Evolutionary conservation across 139 green algal species (phyloP), one percentile per base, ranked within the genome.

Genomic region (Parachlorella kessleri): DNA sequence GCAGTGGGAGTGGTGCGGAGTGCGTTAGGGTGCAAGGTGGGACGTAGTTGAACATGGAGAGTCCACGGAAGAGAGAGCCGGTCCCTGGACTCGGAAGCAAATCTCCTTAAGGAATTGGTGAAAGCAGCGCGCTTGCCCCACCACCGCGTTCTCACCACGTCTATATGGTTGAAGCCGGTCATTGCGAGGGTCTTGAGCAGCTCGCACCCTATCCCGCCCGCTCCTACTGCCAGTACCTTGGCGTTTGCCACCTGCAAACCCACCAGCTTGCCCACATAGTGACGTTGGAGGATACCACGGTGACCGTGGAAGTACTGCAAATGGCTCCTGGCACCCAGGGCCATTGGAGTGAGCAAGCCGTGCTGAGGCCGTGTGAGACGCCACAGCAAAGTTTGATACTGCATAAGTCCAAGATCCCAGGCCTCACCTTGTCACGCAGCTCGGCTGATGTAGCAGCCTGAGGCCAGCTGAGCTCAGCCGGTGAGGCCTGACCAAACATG

Each of bases 121-220:
- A n/a, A n/a, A n/a, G n/a, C n/a, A n/a, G n/a, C n/a, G n/a, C n/a
- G n/a, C n/a, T n/a, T n/a, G n/a, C n/a, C n/a, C n/a, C n/a, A n/a
- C n/a, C n/a, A n/a, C n/a, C n/a, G n/a, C n/a, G 73, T 4, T 14
- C 90, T 82, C 85, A 97, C 93, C 90, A 98, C 86, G 79, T 95
- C 81, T 39, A 99, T 94, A 78, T 98, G 81, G 40, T 88, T 64
- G 71, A 99, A 99, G 3, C 96, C 96, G 3, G 84, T 86, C 41
- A 98, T 86, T 10, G 95, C 96, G 37, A 99, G 88, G 3, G 97
- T 99, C 77, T 99, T 99, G 9, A 99, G 81, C 38, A 99, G 87
- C 84, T 99, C 97, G 81, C 97, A 99, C 3, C 97, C 97, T 33
- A 99, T 99, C 24, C 97, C 97, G 14, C 97, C 97, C 8, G 97